phyloP scores from a whole-genome alignment of 192 early-diverging fungal species.

The Glomus cerebriforme region DNA sequence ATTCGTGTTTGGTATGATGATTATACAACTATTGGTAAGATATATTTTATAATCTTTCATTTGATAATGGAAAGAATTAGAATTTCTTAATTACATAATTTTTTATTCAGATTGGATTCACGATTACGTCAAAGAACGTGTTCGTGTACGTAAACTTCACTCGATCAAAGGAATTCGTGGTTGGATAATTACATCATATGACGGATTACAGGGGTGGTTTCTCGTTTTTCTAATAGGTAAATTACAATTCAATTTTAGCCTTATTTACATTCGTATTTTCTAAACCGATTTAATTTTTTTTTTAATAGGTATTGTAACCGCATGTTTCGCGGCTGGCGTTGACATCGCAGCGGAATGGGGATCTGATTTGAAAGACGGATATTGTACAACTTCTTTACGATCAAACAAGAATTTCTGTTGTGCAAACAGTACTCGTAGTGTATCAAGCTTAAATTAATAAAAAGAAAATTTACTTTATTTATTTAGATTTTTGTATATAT shows the following conservation, averaged over 20 bases:
- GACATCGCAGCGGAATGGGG: constrained; percentile 90
- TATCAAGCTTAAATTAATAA: neutral
- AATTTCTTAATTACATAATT: constrained; percentile 1
- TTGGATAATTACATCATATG: constrained; percentile 54
- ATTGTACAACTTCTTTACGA: constrained; percentile 80
- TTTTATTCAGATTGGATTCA: constrained; percentile 64
- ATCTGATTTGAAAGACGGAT: constrained; percentile 83
- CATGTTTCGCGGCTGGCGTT: constrained; percentile 81
- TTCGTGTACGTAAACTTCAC: constrained; percentile 38
- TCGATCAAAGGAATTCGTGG: constrained; percentile 44
- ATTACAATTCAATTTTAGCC: constrained; percentile 30
- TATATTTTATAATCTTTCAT: neutral
- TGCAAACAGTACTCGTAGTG: constrained; percentile 44
- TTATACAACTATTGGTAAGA: constrained; percentile 63
- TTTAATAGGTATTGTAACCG: constrained; percentile 60
- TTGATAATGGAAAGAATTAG: constrained; percentile 10
- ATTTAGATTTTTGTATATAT: neutral
- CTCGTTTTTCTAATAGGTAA: constrained; percentile 76
- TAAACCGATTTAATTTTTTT: neutral
- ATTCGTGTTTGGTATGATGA: constrained; percentile 66
- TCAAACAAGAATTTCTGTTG: constrained; percentile 91
- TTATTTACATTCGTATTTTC: neutral
- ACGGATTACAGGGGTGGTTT: constrained; percentile 81
- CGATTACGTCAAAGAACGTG: constrained; percentile 62
- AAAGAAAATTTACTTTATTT: too few species aligned